Conservation (phyloP, 116 monocot genomes). For the Trichopus zeylanicus region DNA sequence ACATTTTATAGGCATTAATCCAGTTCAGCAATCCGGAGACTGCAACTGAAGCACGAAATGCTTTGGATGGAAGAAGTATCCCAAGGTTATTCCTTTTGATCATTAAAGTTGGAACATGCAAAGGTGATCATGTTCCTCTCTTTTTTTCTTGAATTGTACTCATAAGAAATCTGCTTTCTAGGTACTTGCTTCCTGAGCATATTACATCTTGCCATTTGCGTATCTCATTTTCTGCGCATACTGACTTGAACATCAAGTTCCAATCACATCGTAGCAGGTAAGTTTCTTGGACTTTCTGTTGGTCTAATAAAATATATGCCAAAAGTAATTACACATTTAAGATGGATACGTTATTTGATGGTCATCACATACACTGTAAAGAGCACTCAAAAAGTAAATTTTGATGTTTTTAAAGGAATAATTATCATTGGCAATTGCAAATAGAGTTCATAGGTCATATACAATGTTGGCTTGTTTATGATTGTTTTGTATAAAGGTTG, state of each 20-base stretch:
- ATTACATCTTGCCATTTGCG: conserved; percentile 28
- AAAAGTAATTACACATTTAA: too few species aligned
- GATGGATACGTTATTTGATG: too few species aligned
- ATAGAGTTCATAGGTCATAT: too few species aligned
- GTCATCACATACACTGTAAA: too few species aligned
- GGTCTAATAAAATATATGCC: too few species aligned
- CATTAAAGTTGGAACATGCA: not conserved
- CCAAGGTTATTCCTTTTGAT: conserved; percentile 22
- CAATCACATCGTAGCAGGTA: conserved; percentile 50
- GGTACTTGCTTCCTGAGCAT: conserved; percentile 49
- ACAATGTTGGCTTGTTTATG: too few species aligned
- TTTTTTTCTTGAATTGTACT: not conserved
- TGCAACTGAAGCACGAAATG: conserved; percentile 42
- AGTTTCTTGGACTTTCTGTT: too few species aligned
- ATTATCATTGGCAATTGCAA: too few species aligned
- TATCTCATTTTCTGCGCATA: conserved; percentile 42
- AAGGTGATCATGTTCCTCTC: not conserved
- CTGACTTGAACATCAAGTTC: conserved; percentile 48
- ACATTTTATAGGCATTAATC: conserved; percentile 36
- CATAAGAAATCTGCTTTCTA: conserved; percentile 1
- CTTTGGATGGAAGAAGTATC: conserved; percentile 62
- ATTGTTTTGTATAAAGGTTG: too few species aligned
- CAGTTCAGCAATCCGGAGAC: conserved; percentile 46
- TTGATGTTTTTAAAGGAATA: too few species aligned
- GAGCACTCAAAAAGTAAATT: too few species aligned